Evolutionary conservation across 805 yeast genomes (phyloP).

Genomic region (Teunomyces panamensis): DNA sequence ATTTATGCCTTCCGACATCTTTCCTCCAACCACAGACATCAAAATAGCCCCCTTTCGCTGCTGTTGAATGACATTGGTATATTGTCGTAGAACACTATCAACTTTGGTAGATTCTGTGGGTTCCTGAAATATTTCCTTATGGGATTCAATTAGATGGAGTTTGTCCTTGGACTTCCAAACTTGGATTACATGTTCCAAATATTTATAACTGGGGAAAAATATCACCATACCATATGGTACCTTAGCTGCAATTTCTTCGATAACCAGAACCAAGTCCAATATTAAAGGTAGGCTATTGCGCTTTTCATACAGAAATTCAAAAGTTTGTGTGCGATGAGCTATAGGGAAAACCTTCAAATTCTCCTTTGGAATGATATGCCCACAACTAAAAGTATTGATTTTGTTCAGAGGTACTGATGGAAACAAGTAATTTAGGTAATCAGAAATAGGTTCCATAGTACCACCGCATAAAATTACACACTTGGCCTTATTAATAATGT

Average conservation of each 20-base stretch:
- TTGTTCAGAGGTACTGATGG: slow-evolving; percentile 45
- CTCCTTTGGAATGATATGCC: slow-evolving; percentile 74
- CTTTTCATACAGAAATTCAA: slow-evolving; percentile 69
- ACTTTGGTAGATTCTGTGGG: slow-evolving; percentile 42
- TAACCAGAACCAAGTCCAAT: slow-evolving; percentile 45
- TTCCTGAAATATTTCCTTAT: slow-evolving; percentile 58
- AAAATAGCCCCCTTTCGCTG: slow-evolving; percentile 57
- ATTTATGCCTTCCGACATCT: slow-evolving; percentile 89
- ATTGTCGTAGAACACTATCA: slow-evolving; percentile 48
- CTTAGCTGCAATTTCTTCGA: slow-evolving; percentile 38
- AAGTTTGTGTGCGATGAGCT: slow-evolving; percentile 18
- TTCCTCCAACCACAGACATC: slow-evolving; percentile 89
- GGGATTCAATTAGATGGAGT: slow-evolving; percentile 21
- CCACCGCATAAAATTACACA: slow-evolving; percentile 90
- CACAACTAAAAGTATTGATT: slow-evolving; percentile 64
- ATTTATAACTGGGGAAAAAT: slow-evolving; percentile 83
- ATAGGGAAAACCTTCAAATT: slow-evolving; percentile 65
- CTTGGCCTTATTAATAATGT: slow-evolving; percentile 59
- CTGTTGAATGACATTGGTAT: slow-evolving; percentile 39
- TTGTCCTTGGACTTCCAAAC: slow-evolving; percentile 50
- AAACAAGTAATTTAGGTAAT: slow-evolving; percentile 61
- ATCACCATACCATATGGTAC: slow-evolving; percentile 77
- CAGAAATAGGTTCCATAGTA: slow-evolving; percentile 88
- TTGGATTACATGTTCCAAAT: slow-evolving; percentile 48
- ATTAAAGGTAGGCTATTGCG: slow-evolving; percentile 50